Evolutionary conservation across 192 early-diverging fungal species (phyloP), one percentile per base, ranked within the genome.

Genomic region (Linnemannia zychae): DNA sequence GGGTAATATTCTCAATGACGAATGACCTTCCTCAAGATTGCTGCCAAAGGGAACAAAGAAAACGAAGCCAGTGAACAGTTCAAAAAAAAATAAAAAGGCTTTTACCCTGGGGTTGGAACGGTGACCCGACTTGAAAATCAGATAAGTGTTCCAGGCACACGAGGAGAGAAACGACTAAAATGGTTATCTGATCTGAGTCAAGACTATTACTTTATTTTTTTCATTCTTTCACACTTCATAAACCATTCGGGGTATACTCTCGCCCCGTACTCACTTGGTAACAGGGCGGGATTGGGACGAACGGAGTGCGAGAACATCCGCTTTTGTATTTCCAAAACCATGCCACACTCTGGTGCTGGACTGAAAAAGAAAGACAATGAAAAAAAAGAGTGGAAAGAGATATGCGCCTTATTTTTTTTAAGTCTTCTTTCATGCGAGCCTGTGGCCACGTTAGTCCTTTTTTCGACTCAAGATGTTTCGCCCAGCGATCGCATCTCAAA

Each of bases 81-180:
- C n/a, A n/a, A n/a, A n/a, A n/a, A n/a, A 63, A 44, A 63, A 44
- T 44, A 6, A 9, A 33, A 63, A 31, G 57, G 15, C 12, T 5
- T 28, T 57, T 31, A 63, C 28, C 13, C 57, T 63, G 28, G 40
- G 40, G 40, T 44, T 9, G 40, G 40, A 44, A 44, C 4, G 40
- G 40, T n/a, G 9, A 63, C 57, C 57, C 57, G 57, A 31, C 53
- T 11, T 60, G n/a, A 60, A 60, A 60, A 63, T 63, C 57, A 31
- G 57, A 63, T 63, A 63, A 63, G 22, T 31, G 57, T 31, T 63
- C 57, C 57, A 63, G 57, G 13, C 57, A 63, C 57, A 63, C 57
- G 12, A 33, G 57, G 57, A 28, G n/a, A 57, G 22, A 28, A 24
- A 57, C 52, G 52, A 57, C 20, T 17, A 57, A 7, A 63, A 2